Percentiles rank a stretch among this genome's conserved stretches.
These are phyloP conservation scores for Colletotrichum gloeosporioides DNA, from an alignment of 2,329 filamentous ascomycete species.

Conservation along the genomic window DNA sequence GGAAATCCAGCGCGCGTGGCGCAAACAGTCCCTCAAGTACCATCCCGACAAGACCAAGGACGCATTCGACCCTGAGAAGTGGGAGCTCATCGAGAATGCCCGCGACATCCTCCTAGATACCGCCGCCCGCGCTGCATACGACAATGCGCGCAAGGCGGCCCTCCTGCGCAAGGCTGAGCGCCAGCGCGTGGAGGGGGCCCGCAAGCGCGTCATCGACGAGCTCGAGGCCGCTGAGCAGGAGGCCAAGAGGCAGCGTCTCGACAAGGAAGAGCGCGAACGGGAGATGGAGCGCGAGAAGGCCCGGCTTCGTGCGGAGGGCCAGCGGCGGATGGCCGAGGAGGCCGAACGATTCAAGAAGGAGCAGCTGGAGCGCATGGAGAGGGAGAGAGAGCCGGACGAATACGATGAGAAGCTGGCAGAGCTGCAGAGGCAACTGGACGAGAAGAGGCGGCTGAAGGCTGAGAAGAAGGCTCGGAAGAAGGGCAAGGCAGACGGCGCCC, in stretches of 20 bases:
- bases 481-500: background rate
- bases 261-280: constrained; percentile 39
- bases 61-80: constrained; percentile 78
- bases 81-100: constrained; percentile 86
- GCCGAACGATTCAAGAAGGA: constrained; percentile 44
- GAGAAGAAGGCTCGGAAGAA: constrained; percentile 39
- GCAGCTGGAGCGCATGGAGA: constrained; percentile 14
- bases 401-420: constrained; percentile 24
- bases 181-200: constrained; percentile 74
- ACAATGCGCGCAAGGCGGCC: constrained; percentile 74
- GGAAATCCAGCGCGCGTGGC: constrained; percentile 85
- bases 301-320: constrained; percentile 36
- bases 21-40: constrained; percentile 85
- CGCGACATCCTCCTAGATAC: constrained; percentile 80
- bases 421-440: constrained; percentile 31
- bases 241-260: constrained; percentile 63
- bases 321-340: constrained; percentile 41
- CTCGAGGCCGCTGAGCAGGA: constrained; percentile 79
- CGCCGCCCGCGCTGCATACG: constrained; percentile 76
- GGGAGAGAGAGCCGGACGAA: constrained; percentile 39
- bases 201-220: constrained; percentile 83
- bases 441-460: constrained; percentile 41
- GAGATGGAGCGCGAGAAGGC: constrained; percentile 43
- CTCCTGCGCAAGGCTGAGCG: constrained; percentile 73
- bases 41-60: constrained; percentile 90